Conservation (phyloP, 2,329 filamentous ascomycete genomes). For the Paraphoma sp. region DNA sequence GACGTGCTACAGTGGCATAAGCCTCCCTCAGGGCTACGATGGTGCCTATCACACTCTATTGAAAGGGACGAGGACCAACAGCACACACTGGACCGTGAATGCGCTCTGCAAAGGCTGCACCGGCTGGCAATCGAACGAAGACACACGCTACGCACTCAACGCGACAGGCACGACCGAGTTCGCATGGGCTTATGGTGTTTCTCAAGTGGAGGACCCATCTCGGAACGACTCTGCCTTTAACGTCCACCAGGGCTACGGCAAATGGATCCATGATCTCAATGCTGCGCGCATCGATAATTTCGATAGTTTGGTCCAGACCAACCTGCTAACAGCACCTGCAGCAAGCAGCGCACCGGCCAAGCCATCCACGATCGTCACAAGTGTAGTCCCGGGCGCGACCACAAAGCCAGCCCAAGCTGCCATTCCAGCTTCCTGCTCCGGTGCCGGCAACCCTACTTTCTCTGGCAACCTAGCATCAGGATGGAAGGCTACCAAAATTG, state of each 20-base stretch:
- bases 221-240: slow-evolving; percentile 42
- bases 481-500: slow-evolving; percentile 43
- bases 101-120: slow-evolving; percentile 40
- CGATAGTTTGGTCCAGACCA: slow-evolving; percentile 36
- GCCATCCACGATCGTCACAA: slow-evolving; percentile 31
- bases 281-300: slow-evolving; percentile 41
- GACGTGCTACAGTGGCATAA: slow-evolving; percentile 29
- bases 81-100: slow-evolving; percentile 42
- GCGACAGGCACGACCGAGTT: slow-evolving; percentile 36
- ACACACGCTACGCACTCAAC: slow-evolving; percentile 32
- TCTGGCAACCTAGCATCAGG: slow-evolving; percentile 32
- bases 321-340: slow-evolving; percentile 35
- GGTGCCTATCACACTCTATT: slow-evolving; percentile 34
- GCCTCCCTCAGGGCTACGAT: slow-evolving; percentile 35
- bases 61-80: slow-evolving; percentile 38
- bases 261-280: slow-evolving; percentile 42
- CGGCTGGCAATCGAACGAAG: slow-evolving; percentile 37
- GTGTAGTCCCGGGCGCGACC: slow-evolving; percentile 21
- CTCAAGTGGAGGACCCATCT: slow-evolving; percentile 34
- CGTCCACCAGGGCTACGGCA: slow-evolving; percentile 36
- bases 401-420: slow-evolving; percentile 23
- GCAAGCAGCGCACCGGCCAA: slow-evolving; percentile 23
- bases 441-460: slow-evolving; percentile 34
- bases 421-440: slow-evolving; percentile 40
- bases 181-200: slow-evolving; percentile 40